Evolutionary conservation across 2,329 filamentous ascomycete genomes (phyloP).

Genomic region (Rhynchosporium secalis): DNA sequence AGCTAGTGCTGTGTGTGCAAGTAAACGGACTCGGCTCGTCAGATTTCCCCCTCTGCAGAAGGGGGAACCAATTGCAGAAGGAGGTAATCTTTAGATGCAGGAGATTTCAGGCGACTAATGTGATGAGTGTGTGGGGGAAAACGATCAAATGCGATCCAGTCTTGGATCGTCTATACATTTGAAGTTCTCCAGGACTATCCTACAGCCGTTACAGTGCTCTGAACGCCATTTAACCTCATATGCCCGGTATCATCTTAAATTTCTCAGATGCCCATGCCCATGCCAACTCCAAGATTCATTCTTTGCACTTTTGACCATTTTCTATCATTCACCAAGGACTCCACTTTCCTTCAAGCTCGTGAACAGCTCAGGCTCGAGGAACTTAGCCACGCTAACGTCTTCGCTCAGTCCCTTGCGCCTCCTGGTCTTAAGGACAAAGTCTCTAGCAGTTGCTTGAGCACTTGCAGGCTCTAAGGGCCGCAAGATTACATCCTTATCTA

Average conservation of each 20-base stretch:
- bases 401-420: slow-evolving; percentile 91
- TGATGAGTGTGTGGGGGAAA: not conserved
- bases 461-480: slow-evolving; percentile 83
- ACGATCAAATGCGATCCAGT: not conserved
- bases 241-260: slow-evolving; percentile 24
- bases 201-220: slow-evolving; percentile 19
- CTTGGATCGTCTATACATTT: slow-evolving; percentile 2
- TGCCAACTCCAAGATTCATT: slow-evolving; percentile 24
- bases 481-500: slow-evolving; percentile 82
- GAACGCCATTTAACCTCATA: slow-evolving; percentile 24
- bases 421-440: slow-evolving; percentile 96
- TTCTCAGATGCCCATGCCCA: slow-evolving; percentile 20
- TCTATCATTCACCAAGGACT: slow-evolving; percentile 62
- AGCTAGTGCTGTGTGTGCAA: slow-evolving; percentile 8
- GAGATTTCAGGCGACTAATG: not conserved
- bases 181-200: slow-evolving; percentile 14
- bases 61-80: slow-evolving; percentile 9
- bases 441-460: slow-evolving; percentile 85
- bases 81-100: not conserved
- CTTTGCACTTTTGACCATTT: slow-evolving; percentile 24
- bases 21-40: not conserved
- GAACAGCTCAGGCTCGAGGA: slow-evolving; percentile 93
- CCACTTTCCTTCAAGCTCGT: slow-evolving; percentile 85
- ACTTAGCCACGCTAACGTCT: slow-evolving; percentile 94
- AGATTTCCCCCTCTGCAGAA: slow-evolving; percentile 3